A percentile compares a stretch with the other conserved stretches of the same genome.
These are phyloP conservation scores for Botrytis fabae DNA, from an alignment of 2,329 filamentous ascomycete genomes.

Conservation along the genomic window DNA sequence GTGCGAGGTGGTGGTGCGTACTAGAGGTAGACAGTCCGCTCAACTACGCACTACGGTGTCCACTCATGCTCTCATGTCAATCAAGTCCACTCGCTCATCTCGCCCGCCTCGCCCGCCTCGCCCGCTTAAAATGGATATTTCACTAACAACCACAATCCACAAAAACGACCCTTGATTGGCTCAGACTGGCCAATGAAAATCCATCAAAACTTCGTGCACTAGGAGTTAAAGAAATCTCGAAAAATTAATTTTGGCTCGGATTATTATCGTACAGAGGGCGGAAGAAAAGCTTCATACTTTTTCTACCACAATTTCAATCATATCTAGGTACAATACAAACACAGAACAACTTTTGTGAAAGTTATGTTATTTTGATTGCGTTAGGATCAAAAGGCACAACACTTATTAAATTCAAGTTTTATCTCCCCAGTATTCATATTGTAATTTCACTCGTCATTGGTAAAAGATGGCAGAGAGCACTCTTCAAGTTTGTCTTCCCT, in stretches of 20 bases:
- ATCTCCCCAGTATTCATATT: neutral
- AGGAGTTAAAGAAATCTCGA: conserved; percentile 16
- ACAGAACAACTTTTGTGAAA: neutral
- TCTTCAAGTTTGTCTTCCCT: conserved; percentile 35
- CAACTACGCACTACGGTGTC: neutral
- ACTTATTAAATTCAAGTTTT: neutral
- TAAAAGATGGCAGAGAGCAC: conserved; percentile 40
- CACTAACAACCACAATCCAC: no score
- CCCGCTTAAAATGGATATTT: neutral
- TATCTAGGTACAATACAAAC: neutral
- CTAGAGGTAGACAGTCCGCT: neutral
- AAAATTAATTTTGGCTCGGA: conserved; percentile 22
- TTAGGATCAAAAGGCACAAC: neutral
- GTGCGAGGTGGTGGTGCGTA: no score
- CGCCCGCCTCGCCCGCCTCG: neutral
- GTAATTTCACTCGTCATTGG: conserved; percentile 14
- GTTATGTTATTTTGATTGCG: conserved; percentile 3
- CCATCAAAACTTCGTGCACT: conserved; percentile 18
- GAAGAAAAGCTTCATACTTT: conserved; percentile 15
- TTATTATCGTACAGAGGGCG: neutral
- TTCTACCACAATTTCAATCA: neutral
- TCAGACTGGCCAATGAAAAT: conserved; percentile 2
- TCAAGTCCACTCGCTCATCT: no score
- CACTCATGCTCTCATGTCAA: neutral
- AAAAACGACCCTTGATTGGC: neutral